phyloP scores from a whole-genome alignment of 2,329 filamentous ascomycete genomes.

The Xylariaceae sp. region DNA sequence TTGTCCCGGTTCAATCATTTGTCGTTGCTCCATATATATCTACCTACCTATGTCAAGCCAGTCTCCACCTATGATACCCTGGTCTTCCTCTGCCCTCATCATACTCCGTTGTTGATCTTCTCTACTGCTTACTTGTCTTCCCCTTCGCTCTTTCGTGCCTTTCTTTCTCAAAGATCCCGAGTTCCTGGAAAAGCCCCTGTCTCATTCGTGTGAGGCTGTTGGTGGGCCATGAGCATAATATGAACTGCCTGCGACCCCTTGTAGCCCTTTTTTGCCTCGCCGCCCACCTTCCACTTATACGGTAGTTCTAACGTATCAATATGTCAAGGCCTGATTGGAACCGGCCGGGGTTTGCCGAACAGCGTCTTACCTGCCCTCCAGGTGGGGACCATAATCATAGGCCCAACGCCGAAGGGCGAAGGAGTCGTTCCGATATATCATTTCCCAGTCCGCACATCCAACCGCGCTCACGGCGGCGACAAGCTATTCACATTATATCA shows the following conservation, averaged over 20 bases:
- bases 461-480: slow-evolving; percentile 45
- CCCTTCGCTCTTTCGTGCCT: neutral
- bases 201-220: slow-evolving; percentile 4
- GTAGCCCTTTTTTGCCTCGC: slow-evolving; percentile 3
- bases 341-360: slow-evolving; percentile 13
- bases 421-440: slow-evolving; percentile 21
- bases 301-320: slow-evolving; percentile 25
- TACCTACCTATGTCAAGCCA: slow-evolving; percentile 9
- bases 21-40: neutral
- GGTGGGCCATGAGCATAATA: slow-evolving; percentile 6
- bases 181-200: neutral
- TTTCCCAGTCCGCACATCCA: slow-evolving; percentile 42
- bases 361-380: slow-evolving; percentile 21
- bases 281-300: neutral
- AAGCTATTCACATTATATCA: slow-evolving; percentile 49
- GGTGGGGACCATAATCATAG: slow-evolving; percentile 30
- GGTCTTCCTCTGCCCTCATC: neutral
- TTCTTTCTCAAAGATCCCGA: neutral
- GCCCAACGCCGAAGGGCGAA: slow-evolving; percentile 24
- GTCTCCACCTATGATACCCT: slow-evolving; percentile 13
- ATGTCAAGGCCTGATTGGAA: slow-evolving; percentile 27
- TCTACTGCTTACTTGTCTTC: neutral
- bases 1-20: slow-evolving; percentile 1
- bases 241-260: slow-evolving; percentile 10
- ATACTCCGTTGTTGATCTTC: neutral